Conservation (phyloP, 2,329 filamentous ascomycete genomes). For the Pseudogymnoascus verrucosus region DNA sequence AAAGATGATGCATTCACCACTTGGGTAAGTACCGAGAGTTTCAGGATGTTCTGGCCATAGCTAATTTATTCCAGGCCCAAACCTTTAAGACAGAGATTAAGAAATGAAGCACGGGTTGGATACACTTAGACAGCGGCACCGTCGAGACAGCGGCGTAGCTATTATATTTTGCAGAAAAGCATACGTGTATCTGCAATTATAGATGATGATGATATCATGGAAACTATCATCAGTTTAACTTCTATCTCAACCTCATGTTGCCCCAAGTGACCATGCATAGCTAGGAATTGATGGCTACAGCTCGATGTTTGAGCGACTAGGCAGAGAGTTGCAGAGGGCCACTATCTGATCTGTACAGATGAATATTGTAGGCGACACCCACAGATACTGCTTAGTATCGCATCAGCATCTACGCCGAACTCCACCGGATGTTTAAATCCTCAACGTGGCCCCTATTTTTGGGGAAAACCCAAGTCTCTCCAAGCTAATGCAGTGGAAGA, state of each 20-base stretch:
- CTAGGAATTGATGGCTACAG: not conserved
- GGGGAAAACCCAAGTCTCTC: not conserved
- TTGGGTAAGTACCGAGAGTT: slow-evolving; percentile 44
- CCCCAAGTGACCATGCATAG: not conserved
- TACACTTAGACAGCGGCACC: not conserved
- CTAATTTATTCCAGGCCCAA: not conserved
- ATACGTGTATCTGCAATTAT: not conserved
- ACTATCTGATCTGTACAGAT: not conserved
- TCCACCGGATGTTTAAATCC: not conserved
- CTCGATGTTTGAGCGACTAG: not conserved
- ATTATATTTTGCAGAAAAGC: not conserved
- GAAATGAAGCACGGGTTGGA: slow-evolving; percentile 24
- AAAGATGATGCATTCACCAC: slow-evolving; percentile 67
- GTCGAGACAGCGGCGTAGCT: not conserved
- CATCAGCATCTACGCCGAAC: not conserved
- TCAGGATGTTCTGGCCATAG: not conserved
- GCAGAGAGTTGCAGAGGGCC: not conserved
- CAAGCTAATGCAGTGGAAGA: not conserved
- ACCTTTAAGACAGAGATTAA: slow-evolving; percentile 48
- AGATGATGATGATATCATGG: not conserved
- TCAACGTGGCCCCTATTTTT: not conserved
- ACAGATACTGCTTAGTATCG: not conserved
- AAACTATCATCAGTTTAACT: not conserved
- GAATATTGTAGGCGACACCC: not conserved
- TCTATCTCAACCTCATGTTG: not conserved